Percentiles rank a stretch among this genome's conserved stretches.
phyloP scores from a whole-genome alignment of 768 basidiomycete species.

The Kockovaella imperatae region DNA sequence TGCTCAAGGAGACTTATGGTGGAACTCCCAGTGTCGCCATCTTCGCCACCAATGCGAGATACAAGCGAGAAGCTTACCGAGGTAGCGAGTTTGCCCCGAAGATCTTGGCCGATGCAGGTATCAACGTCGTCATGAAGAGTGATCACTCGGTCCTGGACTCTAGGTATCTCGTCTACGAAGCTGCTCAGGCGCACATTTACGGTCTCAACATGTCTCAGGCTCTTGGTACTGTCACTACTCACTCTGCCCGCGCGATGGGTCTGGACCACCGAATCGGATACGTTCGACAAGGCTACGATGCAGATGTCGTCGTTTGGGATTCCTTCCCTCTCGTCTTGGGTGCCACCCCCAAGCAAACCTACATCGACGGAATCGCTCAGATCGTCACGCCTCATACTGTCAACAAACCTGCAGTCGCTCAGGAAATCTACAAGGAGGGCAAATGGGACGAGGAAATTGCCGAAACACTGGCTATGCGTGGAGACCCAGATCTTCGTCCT shows the following conservation, averaged over 20 bases:
- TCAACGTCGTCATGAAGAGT: conserved; percentile 64
- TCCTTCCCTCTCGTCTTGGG: conserved; percentile 66
- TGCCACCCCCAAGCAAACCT: conserved; percentile 71
- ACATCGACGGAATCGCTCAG: conserved; percentile 77
- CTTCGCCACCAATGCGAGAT: conserved; percentile 63
- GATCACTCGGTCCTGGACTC: conserved; percentile 52
- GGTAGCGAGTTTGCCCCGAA: conserved; percentile 72
- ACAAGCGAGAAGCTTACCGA: conserved; percentile 74
- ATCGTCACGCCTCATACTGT: conserved; percentile 43
- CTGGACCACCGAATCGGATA: conserved; percentile 69
- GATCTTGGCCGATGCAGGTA: conserved; percentile 60
- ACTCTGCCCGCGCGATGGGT: conserved; percentile 63
- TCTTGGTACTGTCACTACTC: conserved; percentile 62
- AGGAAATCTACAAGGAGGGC: conserved; percentile 57
- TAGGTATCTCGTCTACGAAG: conserved; percentile 71
- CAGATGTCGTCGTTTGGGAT: conserved; percentile 60
- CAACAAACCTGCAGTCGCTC: conserved; percentile 54
- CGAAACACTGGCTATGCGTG: conserved; percentile 59
- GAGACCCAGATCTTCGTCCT: conserved; percentile 62
- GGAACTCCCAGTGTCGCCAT: conserved; percentile 61
- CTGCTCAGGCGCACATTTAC: conserved; percentile 66
- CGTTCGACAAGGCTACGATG: conserved; percentile 63
- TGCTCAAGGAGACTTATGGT: conserved; percentile 68
- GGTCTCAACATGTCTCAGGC: conserved; percentile 62
- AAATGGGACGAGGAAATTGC: conserved; percentile 63